phyloP scores from a whole-genome alignment of 768 basidiomycete species.

The Phanerochaete sordida region DNA sequence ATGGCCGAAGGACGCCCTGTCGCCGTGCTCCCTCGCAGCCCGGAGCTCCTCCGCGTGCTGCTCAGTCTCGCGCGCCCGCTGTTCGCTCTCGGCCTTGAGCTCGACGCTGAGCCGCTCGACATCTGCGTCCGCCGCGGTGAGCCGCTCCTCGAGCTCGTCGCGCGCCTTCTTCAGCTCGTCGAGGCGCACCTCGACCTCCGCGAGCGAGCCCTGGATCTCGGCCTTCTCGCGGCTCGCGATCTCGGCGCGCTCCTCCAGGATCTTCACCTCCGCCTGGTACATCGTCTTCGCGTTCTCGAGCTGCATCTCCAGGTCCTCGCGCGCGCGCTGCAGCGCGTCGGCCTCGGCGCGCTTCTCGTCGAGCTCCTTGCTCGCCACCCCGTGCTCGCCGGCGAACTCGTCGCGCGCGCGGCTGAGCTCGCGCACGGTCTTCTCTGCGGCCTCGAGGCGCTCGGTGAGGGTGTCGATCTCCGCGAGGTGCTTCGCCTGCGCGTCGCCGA shows the following conservation, averaged over 20 bases:
- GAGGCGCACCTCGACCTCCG: conserved; percentile 7
- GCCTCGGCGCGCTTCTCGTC: not conserved
- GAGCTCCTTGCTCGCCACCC: conserved; percentile 3
- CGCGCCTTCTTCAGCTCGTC: conserved; percentile 11
- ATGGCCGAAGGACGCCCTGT: conserved; percentile 14
- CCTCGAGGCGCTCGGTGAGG: conserved; percentile 1
- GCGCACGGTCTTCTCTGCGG: not conserved
- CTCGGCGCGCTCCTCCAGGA: conserved; percentile 5
- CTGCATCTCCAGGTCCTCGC: conserved; percentile 12
- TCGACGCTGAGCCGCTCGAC: conserved; percentile 7
- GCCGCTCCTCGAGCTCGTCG: conserved; percentile 14
- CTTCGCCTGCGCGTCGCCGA: conserved; percentile 4
- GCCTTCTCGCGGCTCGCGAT: not conserved
- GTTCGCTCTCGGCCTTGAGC: conserved; percentile 8
- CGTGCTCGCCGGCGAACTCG: conserved; percentile 34
- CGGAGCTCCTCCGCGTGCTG: conserved; percentile 24
- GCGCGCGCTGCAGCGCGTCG: not conserved
- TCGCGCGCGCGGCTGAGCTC: conserved; percentile 1
- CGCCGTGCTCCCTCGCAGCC: conserved; percentile 15
- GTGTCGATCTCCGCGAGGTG: conserved; percentile 9
- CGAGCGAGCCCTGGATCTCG: conserved; percentile 2
- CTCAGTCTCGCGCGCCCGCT: conserved; percentile 7
- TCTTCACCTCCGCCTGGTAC: not conserved
- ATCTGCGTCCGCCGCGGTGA: conserved; percentile 1
- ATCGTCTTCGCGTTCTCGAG: conserved; percentile 8